Evolutionary conservation across 805 yeast genomes (phyloP), one percentile per base, ranked within the genome.

Genomic region (Cyberlindnera saturnus): DNA sequence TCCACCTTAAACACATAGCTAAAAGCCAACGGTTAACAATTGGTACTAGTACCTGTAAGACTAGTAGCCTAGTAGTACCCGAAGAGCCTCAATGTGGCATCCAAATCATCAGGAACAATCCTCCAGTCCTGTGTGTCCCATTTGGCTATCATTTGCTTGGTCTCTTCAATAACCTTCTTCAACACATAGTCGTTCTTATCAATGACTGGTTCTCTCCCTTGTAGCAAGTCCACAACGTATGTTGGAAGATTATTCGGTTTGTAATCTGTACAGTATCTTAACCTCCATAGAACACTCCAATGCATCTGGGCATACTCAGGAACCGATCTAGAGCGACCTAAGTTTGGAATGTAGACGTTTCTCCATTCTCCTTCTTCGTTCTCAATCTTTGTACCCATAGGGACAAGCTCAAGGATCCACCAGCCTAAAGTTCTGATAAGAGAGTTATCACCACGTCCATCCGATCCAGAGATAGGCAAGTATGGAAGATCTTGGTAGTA

Each of bases 381-480:
- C 51, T 78, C 80, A 34, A 71, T 57, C 49, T 74, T 71, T 26
- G 71, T 66, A 0, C 79, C 79, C 36, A 80, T 53, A 1, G 88
- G 87, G n/a, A 82, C 46, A 14, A 75, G 59, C 50, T 82, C 89
- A 11, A 78, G 55, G 3, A 73, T 3, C 86, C 86, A 81, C 87
- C 87, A 82, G 6, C 65, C 49, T 0, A 76, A 17, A 0, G 70
- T 45, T 14, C 40, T 36, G 6, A 50, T 33, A 1, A 61, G 16
- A 3, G 60, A 39, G 19, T 56, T 58, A 29, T 58, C 58, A 1
- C 76, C 77, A 30, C 70, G 51, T 6, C 72, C 67, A 49, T 67
- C 74, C 51, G 60, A 64, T 8, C 63, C 55, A 5, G 36, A 17
- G 6, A 65, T 44, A 11, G 57, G 59, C 0, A 34, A 28, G 0